These are phyloP conservation scores for Epichloe sylvatica DNA, from an alignment of 2,329 filamentous ascomycete genomes.

Conservation along the genomic window DNA sequence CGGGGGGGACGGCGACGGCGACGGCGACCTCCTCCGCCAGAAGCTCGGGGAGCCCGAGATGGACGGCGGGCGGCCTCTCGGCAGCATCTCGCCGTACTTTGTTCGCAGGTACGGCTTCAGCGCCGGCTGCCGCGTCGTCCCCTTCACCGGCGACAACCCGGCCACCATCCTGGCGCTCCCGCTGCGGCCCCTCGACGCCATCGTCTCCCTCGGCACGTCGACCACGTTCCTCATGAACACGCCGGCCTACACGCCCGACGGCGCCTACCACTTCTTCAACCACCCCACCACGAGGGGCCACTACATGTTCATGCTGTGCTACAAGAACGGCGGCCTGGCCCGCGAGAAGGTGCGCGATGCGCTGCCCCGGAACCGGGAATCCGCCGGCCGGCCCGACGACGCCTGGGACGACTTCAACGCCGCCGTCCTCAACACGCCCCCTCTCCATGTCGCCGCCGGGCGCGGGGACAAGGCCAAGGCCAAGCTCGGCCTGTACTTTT, in stretches of 20 bases:
- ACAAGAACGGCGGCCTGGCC: conserved; percentile 93
- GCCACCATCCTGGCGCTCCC: conserved; percentile 87
- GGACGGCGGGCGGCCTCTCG: conserved; percentile 70
- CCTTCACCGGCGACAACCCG: conserved; percentile 93
- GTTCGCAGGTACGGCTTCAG: conserved; percentile 64
- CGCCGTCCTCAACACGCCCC: conserved; percentile 53
- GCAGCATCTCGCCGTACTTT: conserved; percentile 66
- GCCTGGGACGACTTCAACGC: conserved; percentile 76
- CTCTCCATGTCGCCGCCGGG: conserved; percentile 46
- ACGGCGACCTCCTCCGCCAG: conserved; percentile 44
- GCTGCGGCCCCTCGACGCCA: conserved; percentile 75
- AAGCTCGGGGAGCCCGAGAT: conserved; percentile 71
- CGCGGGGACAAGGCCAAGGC: conserved; percentile 37
- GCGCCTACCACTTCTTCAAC: conserved; percentile 94
- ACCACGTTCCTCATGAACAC: conserved; percentile 98
- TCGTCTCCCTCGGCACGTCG: conserved; percentile 86
- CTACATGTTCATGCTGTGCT: conserved; percentile 99
- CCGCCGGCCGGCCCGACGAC: conserved; percentile 22
- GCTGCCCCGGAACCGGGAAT: conserved; percentile 27
- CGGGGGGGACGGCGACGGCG: conserved; percentile 43
- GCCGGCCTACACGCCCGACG: conserved; percentile 76
- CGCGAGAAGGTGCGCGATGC: conserved; percentile 79
- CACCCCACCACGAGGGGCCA: conserved; percentile 80
- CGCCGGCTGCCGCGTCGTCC: conserved; percentile 58
- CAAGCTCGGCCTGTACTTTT: conserved; percentile 88